Conservation (phyloP, 768 basidiomycete genomes). For the Naganishia antarctica region DNA sequence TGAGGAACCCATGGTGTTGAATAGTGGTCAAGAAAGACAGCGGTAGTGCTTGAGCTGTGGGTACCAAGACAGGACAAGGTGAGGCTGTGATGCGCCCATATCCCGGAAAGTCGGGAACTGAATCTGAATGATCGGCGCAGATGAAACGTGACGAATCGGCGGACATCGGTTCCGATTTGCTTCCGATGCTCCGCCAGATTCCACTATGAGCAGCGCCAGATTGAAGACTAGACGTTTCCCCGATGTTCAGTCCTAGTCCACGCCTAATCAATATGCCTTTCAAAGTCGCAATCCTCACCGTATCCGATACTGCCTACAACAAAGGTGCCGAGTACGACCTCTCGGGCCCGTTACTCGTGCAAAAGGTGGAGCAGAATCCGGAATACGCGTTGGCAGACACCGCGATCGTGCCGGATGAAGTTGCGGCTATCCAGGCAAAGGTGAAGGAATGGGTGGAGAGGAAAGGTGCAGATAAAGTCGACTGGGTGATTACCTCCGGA, state of each 20-base stretch:
- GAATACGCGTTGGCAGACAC: conserved; percentile 20
- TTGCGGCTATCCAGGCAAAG: conserved; percentile 53
- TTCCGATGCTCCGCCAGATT: too few species aligned
- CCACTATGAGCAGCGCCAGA: too few species aligned
- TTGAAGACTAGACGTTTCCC: not conserved
- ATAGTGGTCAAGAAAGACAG: not conserved
- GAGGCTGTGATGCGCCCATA: too few species aligned
- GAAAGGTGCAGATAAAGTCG: conserved; percentile 51
- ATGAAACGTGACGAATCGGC: conserved; percentile 5
- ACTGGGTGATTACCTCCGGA: conserved; percentile 76
- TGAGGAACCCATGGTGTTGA: conserved; percentile 41
- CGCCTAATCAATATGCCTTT: conserved; percentile 1
- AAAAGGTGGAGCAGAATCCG: conserved; percentile 6
- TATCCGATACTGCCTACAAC: conserved; percentile 23
- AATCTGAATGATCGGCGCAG: too few species aligned
- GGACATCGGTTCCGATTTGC: not conserved
- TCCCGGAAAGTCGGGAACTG: too few species aligned
- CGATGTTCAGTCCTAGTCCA: too few species aligned
- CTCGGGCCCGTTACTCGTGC: conserved; percentile 19
- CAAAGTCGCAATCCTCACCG: conserved; percentile 7
- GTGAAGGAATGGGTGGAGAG: conserved; percentile 54
- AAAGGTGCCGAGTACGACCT: conserved; percentile 21
- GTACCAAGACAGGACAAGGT: too few species aligned
- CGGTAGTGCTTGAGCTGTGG: too few species aligned
- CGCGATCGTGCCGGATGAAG: conserved; percentile 65